Evolutionary conservation across 352 stramenopile species (phyloP).

Genomic region (Paralagenidium karlingii): DNA sequence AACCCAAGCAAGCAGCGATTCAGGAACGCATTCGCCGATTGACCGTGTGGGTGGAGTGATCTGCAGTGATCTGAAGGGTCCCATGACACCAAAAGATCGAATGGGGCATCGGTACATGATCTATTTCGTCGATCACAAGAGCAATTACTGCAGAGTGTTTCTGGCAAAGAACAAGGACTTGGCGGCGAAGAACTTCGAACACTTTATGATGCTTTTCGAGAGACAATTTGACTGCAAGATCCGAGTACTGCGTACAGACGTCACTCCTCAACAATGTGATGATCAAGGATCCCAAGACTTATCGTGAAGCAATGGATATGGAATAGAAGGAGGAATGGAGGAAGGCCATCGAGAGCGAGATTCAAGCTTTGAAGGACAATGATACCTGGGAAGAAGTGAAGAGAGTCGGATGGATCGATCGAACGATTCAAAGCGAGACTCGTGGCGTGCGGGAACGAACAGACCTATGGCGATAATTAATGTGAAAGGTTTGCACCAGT

Average conservation of each 20-base stretch:
- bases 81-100: neutral
- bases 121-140: neutral
- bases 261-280: neutral
- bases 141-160: neutral
- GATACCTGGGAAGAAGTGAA: neutral
- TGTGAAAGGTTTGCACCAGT: neutral
- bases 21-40: constrained; percentile 2
- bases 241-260: neutral
- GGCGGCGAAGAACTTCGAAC: neutral
- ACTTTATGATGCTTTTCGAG: neutral
- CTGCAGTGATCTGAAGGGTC: neutral
- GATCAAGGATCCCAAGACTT: neutral
- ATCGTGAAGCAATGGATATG: neutral
- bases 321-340: neutral
- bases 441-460: neutral
- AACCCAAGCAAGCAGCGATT: constrained; percentile 9
- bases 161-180: neutral
- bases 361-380: neutral
- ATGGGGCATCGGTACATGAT: neutral
- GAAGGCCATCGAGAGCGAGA: neutral
- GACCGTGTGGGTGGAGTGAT: no score
- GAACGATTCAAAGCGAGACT: neutral
- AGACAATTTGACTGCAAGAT: neutral
- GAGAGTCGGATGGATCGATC: neutral
- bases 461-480: neutral